Percentiles rank a stretch among this genome's conserved stretches.
Conservation (phyloP, 106 monocot genomes). For the Platanthera guangdongensis region DNA sequence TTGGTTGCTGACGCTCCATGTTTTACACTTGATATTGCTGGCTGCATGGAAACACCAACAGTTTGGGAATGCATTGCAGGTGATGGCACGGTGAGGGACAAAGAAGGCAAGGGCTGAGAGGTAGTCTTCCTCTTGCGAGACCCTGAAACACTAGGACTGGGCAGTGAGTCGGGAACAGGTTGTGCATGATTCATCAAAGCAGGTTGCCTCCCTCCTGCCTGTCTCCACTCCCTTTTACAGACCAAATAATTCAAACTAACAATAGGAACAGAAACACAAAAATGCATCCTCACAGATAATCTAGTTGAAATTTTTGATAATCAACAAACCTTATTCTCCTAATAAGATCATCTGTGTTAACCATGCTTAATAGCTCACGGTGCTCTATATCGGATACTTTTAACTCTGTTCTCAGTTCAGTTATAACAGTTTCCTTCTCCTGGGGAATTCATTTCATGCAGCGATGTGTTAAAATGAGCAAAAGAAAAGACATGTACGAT, state of each 20-base stretch:
- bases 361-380: constrained; percentile 54
- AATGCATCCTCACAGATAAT: not conserved
- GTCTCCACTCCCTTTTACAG: constrained; percentile 55
- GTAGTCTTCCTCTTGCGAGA: constrained; percentile 54
- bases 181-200: constrained; percentile 26
- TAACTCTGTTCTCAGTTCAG: constrained; percentile 80
- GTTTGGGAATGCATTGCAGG: constrained; percentile 43
- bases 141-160: constrained; percentile 48
- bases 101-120: constrained; percentile 28
- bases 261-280: not conserved
- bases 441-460: constrained; percentile 12
- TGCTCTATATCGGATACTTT: constrained; percentile 79
- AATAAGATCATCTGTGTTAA: constrained; percentile 75
- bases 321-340: constrained; percentile 50
- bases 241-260: constrained; percentile 1
- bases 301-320: not conserved
- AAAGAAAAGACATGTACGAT: not conserved
- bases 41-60: constrained; percentile 37
- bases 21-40: constrained; percentile 57
- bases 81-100: constrained; percentile 30
- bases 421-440: constrained; percentile 90
- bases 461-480: not conserved
- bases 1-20: constrained; percentile 44
- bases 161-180: constrained; percentile 35
- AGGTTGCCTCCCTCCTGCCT: constrained; percentile 41